Evolutionary conservation across 192 early-diverging fungal genomes (phyloP).

Genomic region (Coemansia umbellata): DNA sequence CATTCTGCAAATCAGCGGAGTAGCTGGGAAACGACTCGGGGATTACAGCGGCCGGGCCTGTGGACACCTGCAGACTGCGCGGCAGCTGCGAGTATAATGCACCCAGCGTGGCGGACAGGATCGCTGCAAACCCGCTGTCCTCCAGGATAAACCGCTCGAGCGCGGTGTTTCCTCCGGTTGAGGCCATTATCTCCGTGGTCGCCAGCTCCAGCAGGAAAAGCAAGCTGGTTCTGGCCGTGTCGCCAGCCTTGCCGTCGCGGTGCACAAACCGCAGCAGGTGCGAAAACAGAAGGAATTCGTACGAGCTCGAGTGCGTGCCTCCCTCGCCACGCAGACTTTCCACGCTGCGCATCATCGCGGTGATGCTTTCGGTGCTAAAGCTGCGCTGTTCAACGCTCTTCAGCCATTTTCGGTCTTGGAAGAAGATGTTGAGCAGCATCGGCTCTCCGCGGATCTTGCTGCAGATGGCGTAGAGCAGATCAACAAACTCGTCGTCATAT

Average conservation of each 20-base stretch:
- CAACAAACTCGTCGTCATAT: slow-evolving; percentile 44
- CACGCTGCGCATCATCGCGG: slow-evolving; percentile 51
- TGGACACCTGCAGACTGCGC: slow-evolving; percentile 60
- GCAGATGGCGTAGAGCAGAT: slow-evolving; percentile 45
- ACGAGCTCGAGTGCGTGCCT: slow-evolving; percentile 26
- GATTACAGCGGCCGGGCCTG: slow-evolving; percentile 30
- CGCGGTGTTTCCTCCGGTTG: slow-evolving; percentile 52
- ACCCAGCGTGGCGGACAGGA: slow-evolving; percentile 79
- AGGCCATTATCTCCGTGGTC: slow-evolving; percentile 54
- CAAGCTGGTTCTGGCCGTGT: slow-evolving; percentile 82
- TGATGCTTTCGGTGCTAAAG: slow-evolving; percentile 22
- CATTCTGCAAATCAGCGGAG: slow-evolving; percentile 44
- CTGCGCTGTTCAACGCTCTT: slow-evolving; percentile 44
- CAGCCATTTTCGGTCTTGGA: slow-evolving; percentile 46
- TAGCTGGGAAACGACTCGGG: slow-evolving; percentile 50
- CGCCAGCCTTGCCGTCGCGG: slow-evolving; percentile 76
- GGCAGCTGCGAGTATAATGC: slow-evolving; percentile 90
- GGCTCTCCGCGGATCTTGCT: slow-evolving; percentile 50
- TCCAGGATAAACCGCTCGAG: slow-evolving; percentile 77
- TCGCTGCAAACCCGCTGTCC: slow-evolving; percentile 76
- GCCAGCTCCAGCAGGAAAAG: slow-evolving; percentile 82
- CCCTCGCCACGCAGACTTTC: slow-evolving; percentile 34
- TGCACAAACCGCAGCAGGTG: slow-evolving; percentile 90
- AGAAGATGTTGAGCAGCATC: slow-evolving; percentile 49
- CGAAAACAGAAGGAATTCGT: slow-evolving; percentile 84